Base-by-base conservation (phyloP, 208 protist species). In the Leishmania amazonensis region DNA sequence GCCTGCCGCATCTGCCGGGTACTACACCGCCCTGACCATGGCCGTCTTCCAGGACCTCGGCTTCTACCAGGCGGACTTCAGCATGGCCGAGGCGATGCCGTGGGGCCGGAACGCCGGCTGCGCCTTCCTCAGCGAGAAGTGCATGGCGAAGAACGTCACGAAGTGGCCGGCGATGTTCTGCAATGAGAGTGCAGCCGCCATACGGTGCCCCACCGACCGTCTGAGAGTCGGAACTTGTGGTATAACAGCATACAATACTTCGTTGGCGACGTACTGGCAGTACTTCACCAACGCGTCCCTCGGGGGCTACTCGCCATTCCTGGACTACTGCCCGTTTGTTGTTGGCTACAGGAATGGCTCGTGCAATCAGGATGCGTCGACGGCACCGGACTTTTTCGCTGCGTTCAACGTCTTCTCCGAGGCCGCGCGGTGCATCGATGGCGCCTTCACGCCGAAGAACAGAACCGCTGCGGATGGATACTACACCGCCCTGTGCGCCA, bases 1-100 rank as follows among this genome's bases (percentile, higher is more conserved):
- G 24, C 85, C 81, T 15, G 68, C 76, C 17, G 19, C 4, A 19
- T 8, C 40, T 60, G 79, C 45, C 24, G 87, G 53, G 42, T 96
- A 81, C 78, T 94, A 91, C 84, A 95, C 78, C 24, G 85, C 81
- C 9, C 76, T 99, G 11, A 98, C 97, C 19, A 81, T 99, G 62
- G 87, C 95, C 1, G 53, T 87, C 2, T 94, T 99, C 62, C 78
- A 96, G 47, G 94, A 98, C 81, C 76, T 94, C 4, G 89, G 91
- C 49, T 96, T 86, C 80, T 99, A 98, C 88, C 64, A 76, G n/a
- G 91, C 81, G 28, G 84, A 91, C 83, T 96, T 88, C 83, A 75
- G 7, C 70, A 89, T 87, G 64, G 91, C 88, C 0, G 90, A 97
- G 64, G 74, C n/a, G 38, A 94, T 98, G 87, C 35, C 67, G 38